Evolutionary conservation across 768 basidiomycete genomes (phyloP), one percentile per base, ranked within the genome.

Genomic region (Boletus subparvulus): DNA sequence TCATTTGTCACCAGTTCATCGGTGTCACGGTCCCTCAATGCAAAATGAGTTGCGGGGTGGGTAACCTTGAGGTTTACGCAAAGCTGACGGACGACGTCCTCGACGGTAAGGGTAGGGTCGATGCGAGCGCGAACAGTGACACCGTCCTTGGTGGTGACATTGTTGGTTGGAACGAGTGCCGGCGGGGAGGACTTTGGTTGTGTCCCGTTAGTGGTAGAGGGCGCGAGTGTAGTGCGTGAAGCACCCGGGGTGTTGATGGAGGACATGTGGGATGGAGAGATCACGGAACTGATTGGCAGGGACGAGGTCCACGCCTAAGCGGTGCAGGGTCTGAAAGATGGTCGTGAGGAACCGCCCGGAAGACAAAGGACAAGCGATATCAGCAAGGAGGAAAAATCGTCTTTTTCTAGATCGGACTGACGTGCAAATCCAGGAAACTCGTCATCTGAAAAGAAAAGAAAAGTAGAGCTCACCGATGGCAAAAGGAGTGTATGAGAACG

Each of bases 1-100:
- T 93, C 91, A 64, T 90, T 88, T 28, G 92, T 94, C 17, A 97
- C 87, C 46, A 95, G 73, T 61, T 90, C 90, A 57, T 90, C 89
- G 16, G 79, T 83, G 62, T 92, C 89, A 26, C 72, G 72, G 68
- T 94, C 92, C 63, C 93, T 80, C 56, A 96, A 71, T 2, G 92
- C 88, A 67, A 83, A 94, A 60, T 88, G 75, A 1, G 80, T 79
- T 1, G 90, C 80, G 0, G 88, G 80, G 39, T 90, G 90, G 55
- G 83, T 83, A 55, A 93, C 84, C 71, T 88, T 86, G 61, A 96
- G 76, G 72, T 86, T 93, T 61, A 86, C 73, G 64, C 91, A 92
- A 11, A 94, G 80, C 70, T 92, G 90, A 54, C 83, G 85, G 49
- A 94, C 81, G 54, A 94, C 92, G 68, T 94, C 92, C 50, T 89